phyloP scores from a whole-genome alignment of 2,329 filamentous ascomycete genomes.

The Plenodomus biglobosus region DNA sequence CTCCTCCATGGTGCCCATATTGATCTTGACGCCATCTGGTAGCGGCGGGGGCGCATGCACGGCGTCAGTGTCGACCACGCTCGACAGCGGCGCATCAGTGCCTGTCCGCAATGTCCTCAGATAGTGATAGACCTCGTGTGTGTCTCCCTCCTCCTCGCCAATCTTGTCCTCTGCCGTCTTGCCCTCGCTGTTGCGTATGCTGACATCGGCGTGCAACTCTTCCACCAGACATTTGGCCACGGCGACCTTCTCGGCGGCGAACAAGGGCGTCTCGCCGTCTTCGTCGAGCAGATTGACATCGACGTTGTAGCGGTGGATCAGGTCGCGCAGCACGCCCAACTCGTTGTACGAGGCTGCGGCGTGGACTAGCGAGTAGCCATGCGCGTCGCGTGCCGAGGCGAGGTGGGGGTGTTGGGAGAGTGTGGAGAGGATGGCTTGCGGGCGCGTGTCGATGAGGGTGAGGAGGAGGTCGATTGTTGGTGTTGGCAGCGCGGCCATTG shows the following conservation, averaged over 20 bases:
- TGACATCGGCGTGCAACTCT: conserved; percentile 72
- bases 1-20: conserved; percentile 71
- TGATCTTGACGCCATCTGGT: conserved; percentile 75
- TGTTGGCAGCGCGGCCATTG: conserved; percentile 37
- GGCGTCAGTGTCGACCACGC: conserved; percentile 20
- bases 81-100: conserved; percentile 24
- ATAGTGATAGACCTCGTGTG: conserved; percentile 73
- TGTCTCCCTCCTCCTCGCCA: conserved; percentile 72
- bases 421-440: conserved; percentile 69
- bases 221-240: conserved; percentile 79
- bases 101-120: conserved; percentile 48
- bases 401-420: conserved; percentile 74
- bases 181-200: conserved; percentile 69
- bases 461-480: conserved; percentile 52
- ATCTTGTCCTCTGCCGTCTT: conserved; percentile 81
- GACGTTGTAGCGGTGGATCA: conserved; percentile 76
- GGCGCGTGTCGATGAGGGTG: conserved; percentile 75
- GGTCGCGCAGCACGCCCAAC: conserved; percentile 71
- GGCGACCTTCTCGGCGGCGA: conserved; percentile 80
- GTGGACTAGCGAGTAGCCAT: conserved; percentile 93
- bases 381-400: conserved; percentile 78
- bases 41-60: conserved; percentile 59
- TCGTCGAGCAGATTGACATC: conserved; percentile 82
- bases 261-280: conserved; percentile 91
- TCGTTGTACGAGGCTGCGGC: conserved; percentile 93